phyloP scores from a whole-genome alignment of 768 basidiomycete genomes.

The Cubamyces sp. region DNA sequence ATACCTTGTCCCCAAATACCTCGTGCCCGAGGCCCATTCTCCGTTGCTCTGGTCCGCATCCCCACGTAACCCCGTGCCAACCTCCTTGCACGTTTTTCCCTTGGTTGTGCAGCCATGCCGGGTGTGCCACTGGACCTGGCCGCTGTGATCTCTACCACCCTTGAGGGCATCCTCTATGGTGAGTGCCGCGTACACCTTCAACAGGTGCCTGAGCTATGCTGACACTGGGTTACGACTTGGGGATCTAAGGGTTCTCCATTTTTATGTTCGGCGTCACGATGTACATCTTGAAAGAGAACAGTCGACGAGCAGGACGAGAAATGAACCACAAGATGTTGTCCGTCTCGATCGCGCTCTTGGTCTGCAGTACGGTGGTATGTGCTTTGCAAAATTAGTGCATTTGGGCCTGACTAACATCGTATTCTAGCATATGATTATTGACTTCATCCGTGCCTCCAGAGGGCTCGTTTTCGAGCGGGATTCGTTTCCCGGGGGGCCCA shows the following conservation, averaged over 20 bases:
- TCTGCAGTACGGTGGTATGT: slow-evolving; percentile 38
- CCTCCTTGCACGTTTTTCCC: neutral
- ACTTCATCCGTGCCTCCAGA: neutral
- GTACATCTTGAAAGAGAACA: slow-evolving; percentile 27
- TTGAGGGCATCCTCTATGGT: slow-evolving; percentile 37
- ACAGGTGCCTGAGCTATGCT: too few species aligned
- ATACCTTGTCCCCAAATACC: too few species aligned
- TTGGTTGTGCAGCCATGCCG: slow-evolving; percentile 5
- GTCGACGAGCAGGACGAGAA: neutral
- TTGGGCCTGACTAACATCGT: too few species aligned
- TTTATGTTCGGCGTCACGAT: slow-evolving; percentile 41
- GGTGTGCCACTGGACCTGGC: slow-evolving; percentile 27
- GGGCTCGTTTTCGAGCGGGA: slow-evolving; percentile 34
- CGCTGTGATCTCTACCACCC: slow-evolving; percentile 30
- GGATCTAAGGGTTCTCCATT: slow-evolving; percentile 37
- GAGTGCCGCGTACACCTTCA: neutral
- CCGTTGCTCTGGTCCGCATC: too few species aligned
- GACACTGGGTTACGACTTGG: too few species aligned
- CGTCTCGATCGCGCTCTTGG: slow-evolving; percentile 32
- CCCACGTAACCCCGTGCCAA: neutral
- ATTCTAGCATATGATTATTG: neutral
- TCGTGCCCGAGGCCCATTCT: too few species aligned
- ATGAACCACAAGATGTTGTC: slow-evolving; percentile 17
- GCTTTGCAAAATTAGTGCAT: neutral
- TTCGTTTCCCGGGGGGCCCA: slow-evolving; percentile 25